phyloP scores from a whole-genome alignment of 306 rosid genomes.

The Vigna reflexopilosa region DNA sequence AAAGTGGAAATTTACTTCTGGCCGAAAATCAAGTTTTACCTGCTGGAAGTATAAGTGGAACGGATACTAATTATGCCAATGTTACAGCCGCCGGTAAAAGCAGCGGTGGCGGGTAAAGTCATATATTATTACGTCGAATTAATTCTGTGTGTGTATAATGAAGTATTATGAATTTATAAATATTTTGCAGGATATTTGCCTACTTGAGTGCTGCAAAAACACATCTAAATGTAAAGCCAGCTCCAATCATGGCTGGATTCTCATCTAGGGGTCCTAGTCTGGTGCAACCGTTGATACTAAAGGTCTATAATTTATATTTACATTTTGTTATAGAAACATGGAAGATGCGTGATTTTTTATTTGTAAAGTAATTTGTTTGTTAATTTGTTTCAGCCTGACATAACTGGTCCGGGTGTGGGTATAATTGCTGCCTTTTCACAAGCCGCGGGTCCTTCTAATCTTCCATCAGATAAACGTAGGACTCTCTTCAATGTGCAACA shows the following conservation, averaged over 20 bases:
- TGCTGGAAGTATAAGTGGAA: constrained; percentile 29
- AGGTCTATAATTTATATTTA: constrained; percentile 43
- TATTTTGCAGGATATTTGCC: constrained; percentile 48
- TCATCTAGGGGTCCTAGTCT: constrained; percentile 72
- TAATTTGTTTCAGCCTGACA: neutral
- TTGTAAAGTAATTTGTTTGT: too few species aligned
- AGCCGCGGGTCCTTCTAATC: constrained; percentile 36
- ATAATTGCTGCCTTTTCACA: constrained; percentile 57
- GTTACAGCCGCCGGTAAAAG: too few species aligned
- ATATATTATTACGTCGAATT: too few species aligned
- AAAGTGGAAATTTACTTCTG: constrained; percentile 38
- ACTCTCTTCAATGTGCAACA: constrained; percentile 28
- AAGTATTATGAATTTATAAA: neutral
- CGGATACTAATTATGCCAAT: neutral
- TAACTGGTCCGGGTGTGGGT: constrained; percentile 55
- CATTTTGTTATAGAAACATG: neutral
- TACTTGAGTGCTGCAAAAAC: constrained; percentile 49
- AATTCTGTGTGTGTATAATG: too few species aligned
- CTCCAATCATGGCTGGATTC: constrained; percentile 65
- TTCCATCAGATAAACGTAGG: constrained; percentile 35
- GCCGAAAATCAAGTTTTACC: constrained; percentile 56
- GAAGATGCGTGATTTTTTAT: too few species aligned
- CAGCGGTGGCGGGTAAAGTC: too few species aligned
- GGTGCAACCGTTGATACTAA: constrained; percentile 52
- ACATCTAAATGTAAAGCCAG: constrained; percentile 46